Base-by-base conservation (phyloP, 768 basidiomycete species). In the Mycena polygramma region DNA sequence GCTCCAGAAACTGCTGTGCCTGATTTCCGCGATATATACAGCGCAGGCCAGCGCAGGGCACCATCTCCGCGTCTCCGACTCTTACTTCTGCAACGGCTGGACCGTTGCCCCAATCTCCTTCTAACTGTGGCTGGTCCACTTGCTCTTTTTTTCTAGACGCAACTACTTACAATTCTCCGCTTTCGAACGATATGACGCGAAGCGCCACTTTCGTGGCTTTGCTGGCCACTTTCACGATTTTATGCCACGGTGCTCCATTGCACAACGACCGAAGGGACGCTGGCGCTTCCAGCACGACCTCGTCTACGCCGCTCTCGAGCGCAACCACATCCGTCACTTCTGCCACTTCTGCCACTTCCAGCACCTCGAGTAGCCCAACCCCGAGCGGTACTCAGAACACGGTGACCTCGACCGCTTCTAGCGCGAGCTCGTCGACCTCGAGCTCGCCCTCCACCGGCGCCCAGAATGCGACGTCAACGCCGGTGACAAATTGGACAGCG, bases 71-170 rank as follows among this genome's bases (percentile, higher is more conserved):
- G 30, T 30, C 30, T 30, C 30, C 30, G 30, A 26, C 45, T 48
- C 43, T 55, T 30, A 9, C 30, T 55, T 55, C 17, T 24, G n/a
- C 15, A 35, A 6, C 63, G 63, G 63, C 63, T 57, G 63, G 63
- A 45, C 65, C 65, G 57, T 43, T 59, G 37, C 49, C 19, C 37
- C 2, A 30, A 45, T 43, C 43, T 14, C 20, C 20, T 6, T 11
- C 48, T 30, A 30, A 39, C 63, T 58, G 65, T 66, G 65, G 65
- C 57, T 66, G 65, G 65, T 20, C 65, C 65, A 66, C 57, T 46
- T 58, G n/a, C 15, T 26, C 30, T 11, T 60, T 41, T 61, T 41
- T 20, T 53, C 10, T 19, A 63, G 22, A 46, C 22, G n/a, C 20
- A 20, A 30, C 5, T 2, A 30, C 30, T 30, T 22, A 15, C 26